Evolutionary conservation across 495 filamentous ascomycete species (phyloP).

Genomic region (Aspergillus biplanus): DNA sequence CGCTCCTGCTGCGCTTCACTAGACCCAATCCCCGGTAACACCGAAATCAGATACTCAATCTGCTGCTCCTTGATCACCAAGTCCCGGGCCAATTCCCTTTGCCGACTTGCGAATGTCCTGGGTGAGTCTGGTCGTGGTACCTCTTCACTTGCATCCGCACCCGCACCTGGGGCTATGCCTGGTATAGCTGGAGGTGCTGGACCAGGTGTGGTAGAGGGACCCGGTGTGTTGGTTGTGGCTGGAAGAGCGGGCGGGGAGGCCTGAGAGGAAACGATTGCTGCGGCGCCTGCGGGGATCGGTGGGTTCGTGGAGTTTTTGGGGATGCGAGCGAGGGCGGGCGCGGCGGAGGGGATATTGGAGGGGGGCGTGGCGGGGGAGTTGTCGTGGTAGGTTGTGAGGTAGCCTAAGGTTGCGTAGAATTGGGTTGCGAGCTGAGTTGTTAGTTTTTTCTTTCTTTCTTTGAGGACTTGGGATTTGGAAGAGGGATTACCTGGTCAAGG

Average conservation of each 20-base stretch:
- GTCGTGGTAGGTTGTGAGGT: conserved; percentile 81
- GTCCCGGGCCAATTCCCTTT: conserved; percentile 83
- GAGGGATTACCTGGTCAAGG: conserved; percentile 74
- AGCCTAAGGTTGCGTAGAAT: conserved; percentile 85
- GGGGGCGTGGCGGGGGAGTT: conserved; percentile 65
- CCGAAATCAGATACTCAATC: conserved; percentile 83
- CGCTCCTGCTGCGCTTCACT: conserved; percentile 81
- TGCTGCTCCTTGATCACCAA: conserved; percentile 91
- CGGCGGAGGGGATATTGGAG: conserved; percentile 59
- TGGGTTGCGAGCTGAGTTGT: conserved; percentile 74
- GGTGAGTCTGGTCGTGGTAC: conserved; percentile 60
- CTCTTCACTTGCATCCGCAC: conserved; percentile 23
- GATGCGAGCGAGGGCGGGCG: conserved; percentile 45
- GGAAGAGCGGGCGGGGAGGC: conserved; percentile 34
- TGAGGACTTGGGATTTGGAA: not conserved
- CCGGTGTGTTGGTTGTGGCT: no score
- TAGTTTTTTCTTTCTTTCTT: conserved; percentile 1
- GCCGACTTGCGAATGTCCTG: conserved; percentile 66
- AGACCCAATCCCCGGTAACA: conserved; percentile 83
- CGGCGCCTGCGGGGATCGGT: conserved; percentile 45
- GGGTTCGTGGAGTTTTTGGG: conserved; percentile 46
- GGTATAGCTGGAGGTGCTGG: conserved; percentile 16
- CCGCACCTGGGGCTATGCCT: conserved; percentile 18
- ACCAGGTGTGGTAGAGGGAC: conserved; percentile 23
- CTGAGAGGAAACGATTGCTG: conserved; percentile 26